phyloP scores from a whole-genome alignment of 2,329 filamentous ascomycete species.

The Cladosporium sp. region DNA sequence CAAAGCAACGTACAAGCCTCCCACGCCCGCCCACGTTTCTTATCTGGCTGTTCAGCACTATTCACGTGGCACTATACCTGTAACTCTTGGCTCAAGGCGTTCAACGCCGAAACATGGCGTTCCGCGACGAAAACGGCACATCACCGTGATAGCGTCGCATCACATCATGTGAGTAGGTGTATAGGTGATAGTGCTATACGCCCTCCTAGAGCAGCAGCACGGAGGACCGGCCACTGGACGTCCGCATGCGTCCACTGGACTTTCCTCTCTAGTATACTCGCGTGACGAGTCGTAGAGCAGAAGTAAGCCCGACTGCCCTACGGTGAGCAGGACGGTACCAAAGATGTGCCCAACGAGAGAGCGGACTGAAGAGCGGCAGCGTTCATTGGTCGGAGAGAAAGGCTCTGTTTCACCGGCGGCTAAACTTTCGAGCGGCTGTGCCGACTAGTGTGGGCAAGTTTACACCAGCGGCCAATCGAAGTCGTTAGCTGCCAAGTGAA shows the following conservation, averaged over 20 bases:
- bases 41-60: not conserved
- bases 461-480: not conserved
- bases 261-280: not conserved
- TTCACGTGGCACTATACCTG: constrained; percentile 8
- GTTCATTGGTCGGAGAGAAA: not conserved
- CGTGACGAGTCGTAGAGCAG: not conserved
- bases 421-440: not conserved
- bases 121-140: constrained; percentile 6
- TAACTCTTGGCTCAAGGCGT: not conserved
- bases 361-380: not conserved
- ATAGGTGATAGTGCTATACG: too few relatives aligned
- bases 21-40: not conserved
- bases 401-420: not conserved
- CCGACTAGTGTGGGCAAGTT: not conserved
- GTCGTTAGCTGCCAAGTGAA: not conserved
- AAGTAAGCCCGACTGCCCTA: not conserved
- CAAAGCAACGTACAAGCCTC: not conserved
- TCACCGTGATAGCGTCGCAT: not conserved
- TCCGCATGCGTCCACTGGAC: not conserved
- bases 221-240: not conserved
- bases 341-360: constrained; percentile 2
- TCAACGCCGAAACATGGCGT: constrained; percentile 3
- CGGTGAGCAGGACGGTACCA: too few relatives aligned
- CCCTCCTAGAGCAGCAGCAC: not conserved
- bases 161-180: not conserved